Evolutionary conservation across 768 basidiomycete species (phyloP), one percentile per base, ranked within the genome.

Genomic region (Lactarius hatsudake): DNA sequence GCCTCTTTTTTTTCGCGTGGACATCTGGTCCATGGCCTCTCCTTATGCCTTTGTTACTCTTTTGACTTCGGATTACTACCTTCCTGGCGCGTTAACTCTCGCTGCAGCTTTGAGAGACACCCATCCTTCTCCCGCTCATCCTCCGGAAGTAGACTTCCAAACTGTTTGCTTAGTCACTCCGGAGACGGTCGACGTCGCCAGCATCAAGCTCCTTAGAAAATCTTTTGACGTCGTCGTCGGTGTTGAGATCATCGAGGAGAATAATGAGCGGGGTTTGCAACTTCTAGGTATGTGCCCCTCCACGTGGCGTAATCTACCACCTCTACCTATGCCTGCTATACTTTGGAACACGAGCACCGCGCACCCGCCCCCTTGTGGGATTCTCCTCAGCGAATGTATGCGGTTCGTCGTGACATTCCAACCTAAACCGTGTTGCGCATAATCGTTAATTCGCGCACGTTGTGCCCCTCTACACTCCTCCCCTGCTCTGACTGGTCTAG

Each of bases 131-230:
- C 85, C 87, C 9, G 78, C 86, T 28, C 75, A 80, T 55, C 76
- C 84, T 34, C 85, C 87, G 61, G 83, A 86, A 74, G 84, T 88
- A 65, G 82, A 88, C 59, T 92, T 92, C 74, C 82, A 89, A 68
- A 91, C 90, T 17, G 88, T 95, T 68, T 97, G 94, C 78, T 80
- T 99, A 53, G 93, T 96, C 68, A 96, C 96, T 32, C 97, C 97
- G 61, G 94, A 97, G 75, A 89, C 92, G 0, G 88, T 98, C 75
- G 88, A 93, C 76, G 90, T 96, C 30, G 81, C 84, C 59, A 83
- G 91, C 62, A 88, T 95, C 69, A 92, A 88, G 73, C 83, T 86
- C 61, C 83, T 98, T 59, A 82, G 95, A 68, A 84, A 84, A 73
- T 88, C 86, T 10, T 99, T 89, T 74, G 84, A 96, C 75, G 73